Percentiles rank a stretch among this genome's conserved stretches.
phyloP scores from a whole-genome alignment of 345 rosid species.

The Chamaenerion angustifolium region DNA sequence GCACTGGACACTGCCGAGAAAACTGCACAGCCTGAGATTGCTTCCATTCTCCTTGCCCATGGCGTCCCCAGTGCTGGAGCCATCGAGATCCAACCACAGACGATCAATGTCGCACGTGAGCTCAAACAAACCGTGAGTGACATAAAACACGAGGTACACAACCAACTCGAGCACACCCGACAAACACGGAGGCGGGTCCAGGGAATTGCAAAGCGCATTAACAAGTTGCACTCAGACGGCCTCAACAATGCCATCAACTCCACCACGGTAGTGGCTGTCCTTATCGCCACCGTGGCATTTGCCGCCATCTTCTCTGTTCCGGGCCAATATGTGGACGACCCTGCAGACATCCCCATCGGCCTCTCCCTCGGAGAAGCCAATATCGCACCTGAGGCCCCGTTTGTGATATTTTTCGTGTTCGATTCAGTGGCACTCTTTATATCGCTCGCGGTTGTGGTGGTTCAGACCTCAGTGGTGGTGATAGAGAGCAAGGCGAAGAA shows the following conservation, averaged over 20 bases:
- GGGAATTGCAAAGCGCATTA: constrained; percentile 72
- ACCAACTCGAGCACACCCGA: constrained; percentile 83
- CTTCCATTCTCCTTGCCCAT: constrained; percentile 33
- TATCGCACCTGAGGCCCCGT: constrained; percentile 48
- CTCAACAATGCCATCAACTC: constrained; percentile 92
- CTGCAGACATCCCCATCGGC: constrained; percentile 20
- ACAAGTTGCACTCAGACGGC: constrained; percentile 81
- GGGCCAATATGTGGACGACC: constrained; percentile 64
- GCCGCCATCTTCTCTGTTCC: constrained; percentile 94
- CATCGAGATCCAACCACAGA: constrained; percentile 26
- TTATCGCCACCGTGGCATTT: constrained; percentile 85
- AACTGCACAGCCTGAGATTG: constrained; percentile 38
- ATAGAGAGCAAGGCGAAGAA: constrained; percentile 89
- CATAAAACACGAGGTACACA: constrained; percentile 82
- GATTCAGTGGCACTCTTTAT: constrained; percentile 85
- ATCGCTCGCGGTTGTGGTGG: constrained; percentile 84
- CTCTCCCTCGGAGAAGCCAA: constrained; percentile 67
- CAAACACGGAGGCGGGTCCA: constrained; percentile 79
- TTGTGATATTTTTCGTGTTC: constrained; percentile 68
- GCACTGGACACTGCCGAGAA: constrained; percentile 86
- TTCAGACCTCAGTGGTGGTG: constrained; percentile 88
- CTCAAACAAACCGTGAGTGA: constrained; percentile 88
- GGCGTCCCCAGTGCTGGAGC: constrained; percentile 62
- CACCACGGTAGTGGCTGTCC: constrained; percentile 86
- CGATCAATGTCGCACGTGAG: constrained; percentile 53